Evolutionary conservation across 495 filamentous ascomycete species (phyloP).

Genomic region (Sporormia fimetaria): DNA sequence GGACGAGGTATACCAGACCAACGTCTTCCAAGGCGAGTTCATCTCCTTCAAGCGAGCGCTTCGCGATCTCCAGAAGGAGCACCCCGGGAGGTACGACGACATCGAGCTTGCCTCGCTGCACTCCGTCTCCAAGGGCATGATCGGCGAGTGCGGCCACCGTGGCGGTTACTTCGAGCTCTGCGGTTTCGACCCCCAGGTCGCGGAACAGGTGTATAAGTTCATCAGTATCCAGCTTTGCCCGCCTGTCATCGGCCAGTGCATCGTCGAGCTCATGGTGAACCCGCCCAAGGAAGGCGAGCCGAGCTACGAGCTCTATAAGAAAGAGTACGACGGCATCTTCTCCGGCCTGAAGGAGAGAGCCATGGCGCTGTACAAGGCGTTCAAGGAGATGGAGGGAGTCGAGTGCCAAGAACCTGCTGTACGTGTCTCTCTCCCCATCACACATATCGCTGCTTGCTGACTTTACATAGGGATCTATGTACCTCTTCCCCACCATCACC

Average conservation of each 20-base stretch:
- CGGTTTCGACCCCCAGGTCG: slow-evolving; percentile 74
- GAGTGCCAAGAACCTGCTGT: slow-evolving; percentile 60
- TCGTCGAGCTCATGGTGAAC: slow-evolving; percentile 95
- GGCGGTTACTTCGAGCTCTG: slow-evolving; percentile 94
- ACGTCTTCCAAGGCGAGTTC: slow-evolving; percentile 88
- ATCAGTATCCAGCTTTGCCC: slow-evolving; percentile 91
- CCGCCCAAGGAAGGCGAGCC: slow-evolving; percentile 73
- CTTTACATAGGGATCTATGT: slow-evolving; percentile 69
- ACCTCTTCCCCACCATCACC: slow-evolving; percentile 90
- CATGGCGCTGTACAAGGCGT: slow-evolving; percentile 73
- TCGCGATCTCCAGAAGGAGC: slow-evolving; percentile 65
- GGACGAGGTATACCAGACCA: slow-evolving; percentile 98
- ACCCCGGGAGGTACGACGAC: slow-evolving; percentile 62
- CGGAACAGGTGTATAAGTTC: slow-evolving; percentile 95
- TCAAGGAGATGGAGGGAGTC: slow-evolving; percentile 90
- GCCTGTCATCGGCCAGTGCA: slow-evolving; percentile 87
- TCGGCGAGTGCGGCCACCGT: slow-evolving; percentile 93
- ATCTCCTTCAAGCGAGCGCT: slow-evolving; percentile 88
- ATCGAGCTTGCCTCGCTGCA: slow-evolving; percentile 66
- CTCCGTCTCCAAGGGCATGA: slow-evolving; percentile 79
- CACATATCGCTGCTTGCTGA: slow-evolving; percentile 3
- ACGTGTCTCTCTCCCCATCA: slow-evolving; percentile 4
- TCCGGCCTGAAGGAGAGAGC: slow-evolving; percentile 65
- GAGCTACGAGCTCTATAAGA: slow-evolving; percentile 66
- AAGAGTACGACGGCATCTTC: slow-evolving; percentile 74